A percentile compares a stretch with the other conserved stretches of the same genome.
Conservation (phyloP, 139 green algal genomes). For the Chlorella ohadii region DNA sequence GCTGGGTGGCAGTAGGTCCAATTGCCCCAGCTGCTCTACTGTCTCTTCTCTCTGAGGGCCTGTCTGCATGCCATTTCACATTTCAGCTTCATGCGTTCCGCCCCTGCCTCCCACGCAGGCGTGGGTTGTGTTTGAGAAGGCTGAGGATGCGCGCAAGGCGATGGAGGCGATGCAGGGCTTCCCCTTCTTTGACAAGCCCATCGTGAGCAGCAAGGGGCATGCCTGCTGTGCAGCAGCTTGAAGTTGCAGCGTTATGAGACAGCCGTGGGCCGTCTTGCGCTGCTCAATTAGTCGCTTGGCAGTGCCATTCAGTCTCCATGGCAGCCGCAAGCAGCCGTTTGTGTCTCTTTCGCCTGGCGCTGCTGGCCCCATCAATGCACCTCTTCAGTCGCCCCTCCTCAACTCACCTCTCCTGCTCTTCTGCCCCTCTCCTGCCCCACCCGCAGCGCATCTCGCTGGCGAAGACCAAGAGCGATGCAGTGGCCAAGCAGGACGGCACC, state of each 20-base stretch:
- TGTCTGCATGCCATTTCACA: too few species aligned
- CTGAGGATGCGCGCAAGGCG: conserved; percentile 83
- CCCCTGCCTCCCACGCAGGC: conserved; percentile 55
- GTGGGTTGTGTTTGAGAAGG: conserved; percentile 95
- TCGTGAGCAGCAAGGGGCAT: conserved; percentile 64
- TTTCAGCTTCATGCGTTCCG: too few species aligned
- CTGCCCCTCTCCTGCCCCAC: not conserved
- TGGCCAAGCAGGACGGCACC: conserved; percentile 87
- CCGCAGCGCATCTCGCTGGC: conserved; percentile 86
- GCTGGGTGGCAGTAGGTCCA: too few species aligned
- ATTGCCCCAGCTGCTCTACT: too few species aligned
- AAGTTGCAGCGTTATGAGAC: too few species aligned
- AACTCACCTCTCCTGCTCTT: too few species aligned
- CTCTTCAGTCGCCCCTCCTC: too few species aligned
- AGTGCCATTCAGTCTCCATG: not conserved
- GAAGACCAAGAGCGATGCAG: conserved; percentile 90
- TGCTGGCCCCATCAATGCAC: too few species aligned
- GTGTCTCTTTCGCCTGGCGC: too few species aligned
- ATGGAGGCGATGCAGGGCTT: conserved; percentile 95
- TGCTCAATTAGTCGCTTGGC: too few species aligned
- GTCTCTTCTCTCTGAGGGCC: too few species aligned
- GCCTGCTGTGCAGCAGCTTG: not conserved
- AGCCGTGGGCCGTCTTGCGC: too few species aligned
- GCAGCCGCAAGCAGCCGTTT: not conserved
- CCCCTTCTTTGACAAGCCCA: conserved; percentile 97